Conservation (phyloP, 1,284 basidiomycete species). For the Takashimella koratensis region DNA sequence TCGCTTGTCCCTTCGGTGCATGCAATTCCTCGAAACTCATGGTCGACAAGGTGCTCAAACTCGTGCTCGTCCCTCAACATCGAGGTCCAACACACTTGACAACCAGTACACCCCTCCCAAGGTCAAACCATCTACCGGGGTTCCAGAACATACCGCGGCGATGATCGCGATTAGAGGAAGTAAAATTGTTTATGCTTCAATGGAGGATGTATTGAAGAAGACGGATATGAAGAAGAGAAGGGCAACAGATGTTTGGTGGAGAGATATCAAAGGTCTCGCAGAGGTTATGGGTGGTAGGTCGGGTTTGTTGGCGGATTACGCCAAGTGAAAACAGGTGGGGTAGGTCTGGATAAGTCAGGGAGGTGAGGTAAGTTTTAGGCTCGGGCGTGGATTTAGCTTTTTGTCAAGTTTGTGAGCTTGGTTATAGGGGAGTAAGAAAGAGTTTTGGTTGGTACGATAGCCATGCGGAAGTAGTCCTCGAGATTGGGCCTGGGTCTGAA, state of each 20-base stretch:
- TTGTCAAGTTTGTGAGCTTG: too few species aligned
- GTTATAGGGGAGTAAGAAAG: too few species aligned
- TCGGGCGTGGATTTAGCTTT: too few species aligned
- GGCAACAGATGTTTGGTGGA: conserved; percentile 83
- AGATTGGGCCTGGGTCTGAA: too few species aligned
- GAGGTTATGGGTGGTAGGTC: conserved; percentile 59
- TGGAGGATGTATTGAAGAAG: conserved; percentile 74
- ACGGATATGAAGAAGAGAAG: conserved; percentile 88
- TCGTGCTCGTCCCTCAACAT: conserved; percentile 11
- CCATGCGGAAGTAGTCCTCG: too few species aligned
- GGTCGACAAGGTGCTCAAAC: conserved; percentile 52
- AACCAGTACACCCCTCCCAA: conserved; percentile 59
- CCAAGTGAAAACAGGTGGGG: neutral
- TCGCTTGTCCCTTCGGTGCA: conserved; percentile 84
- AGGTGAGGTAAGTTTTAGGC: too few species aligned
- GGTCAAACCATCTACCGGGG: neutral
- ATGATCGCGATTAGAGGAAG: conserved; percentile 88
- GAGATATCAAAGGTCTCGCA: conserved; percentile 61
- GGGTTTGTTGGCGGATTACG: conserved; percentile 25
- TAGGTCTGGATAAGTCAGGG: too few species aligned
- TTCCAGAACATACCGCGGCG: conserved; percentile 58
- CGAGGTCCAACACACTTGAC: conserved; percentile 30
- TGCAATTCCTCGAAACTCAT: conserved; percentile 87
- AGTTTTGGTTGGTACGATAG: too few species aligned
- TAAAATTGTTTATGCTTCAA: conserved; percentile 73